Conservation (phyloP, 2,329 filamentous ascomycete genomes). For the Pestalotiopsis sp. region DNA sequence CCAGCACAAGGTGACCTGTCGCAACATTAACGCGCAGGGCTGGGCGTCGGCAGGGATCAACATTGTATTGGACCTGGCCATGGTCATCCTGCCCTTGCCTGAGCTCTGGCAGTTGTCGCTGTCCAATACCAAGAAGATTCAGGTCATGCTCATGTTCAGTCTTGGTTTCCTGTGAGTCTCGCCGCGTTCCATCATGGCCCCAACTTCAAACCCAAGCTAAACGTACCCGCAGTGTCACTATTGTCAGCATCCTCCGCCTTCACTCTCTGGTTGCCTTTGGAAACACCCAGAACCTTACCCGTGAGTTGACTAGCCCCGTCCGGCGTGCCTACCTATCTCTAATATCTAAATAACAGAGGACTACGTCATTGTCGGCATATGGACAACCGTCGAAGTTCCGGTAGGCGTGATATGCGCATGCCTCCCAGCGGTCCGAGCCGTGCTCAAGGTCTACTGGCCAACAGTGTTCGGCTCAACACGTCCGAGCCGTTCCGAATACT, state of each 20-base stretch:
- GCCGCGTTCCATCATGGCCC: not conserved
- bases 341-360: not conserved
- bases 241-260: conserved; percentile 23
- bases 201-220: not conserved
- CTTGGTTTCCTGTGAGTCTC: conserved; percentile 22
- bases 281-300: conserved; percentile 2
- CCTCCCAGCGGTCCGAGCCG: conserved; percentile 2
- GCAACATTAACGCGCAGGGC: conserved; percentile 21
- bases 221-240: conserved; percentile 17
- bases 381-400: not conserved
- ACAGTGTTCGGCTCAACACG: not conserved
- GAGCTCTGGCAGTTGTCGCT: conserved; percentile 19
- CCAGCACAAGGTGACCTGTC: conserved; percentile 17
- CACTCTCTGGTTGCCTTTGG: conserved; percentile 16
- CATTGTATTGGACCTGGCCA: conserved; percentile 21
- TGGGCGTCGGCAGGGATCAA: conserved; percentile 21
- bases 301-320: not conserved
- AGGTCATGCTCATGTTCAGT: conserved; percentile 24
- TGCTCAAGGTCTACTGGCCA: not conserved
- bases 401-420: conserved; percentile 5
- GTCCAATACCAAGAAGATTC: conserved; percentile 21
- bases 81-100: conserved; percentile 22
- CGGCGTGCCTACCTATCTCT: not conserved
- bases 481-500: not conserved
- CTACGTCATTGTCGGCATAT: not conserved